A percentile compares a stretch with the other conserved stretches of the same genome.
These are phyloP conservation scores for Arabis hirsuta DNA, from an alignment of 345 rosid genomes.

Conservation along the genomic window DNA sequence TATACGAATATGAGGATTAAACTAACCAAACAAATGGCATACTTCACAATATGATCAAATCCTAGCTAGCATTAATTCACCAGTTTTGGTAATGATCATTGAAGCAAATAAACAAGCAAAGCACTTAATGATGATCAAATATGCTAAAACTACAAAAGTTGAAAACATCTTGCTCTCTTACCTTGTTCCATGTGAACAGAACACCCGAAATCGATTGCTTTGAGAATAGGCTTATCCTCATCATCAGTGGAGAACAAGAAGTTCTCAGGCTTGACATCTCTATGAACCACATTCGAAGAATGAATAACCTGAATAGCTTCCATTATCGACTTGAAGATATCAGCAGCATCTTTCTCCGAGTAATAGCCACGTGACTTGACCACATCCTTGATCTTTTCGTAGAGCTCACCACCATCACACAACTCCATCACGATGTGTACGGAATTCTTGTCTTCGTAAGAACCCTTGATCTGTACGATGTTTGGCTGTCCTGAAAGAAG, in stretches of 20 bases:
- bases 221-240: slow-evolving; percentile 54
- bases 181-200: slow-evolving; percentile 77
- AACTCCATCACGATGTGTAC: slow-evolving; percentile 82
- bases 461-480: slow-evolving; percentile 65
- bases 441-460: slow-evolving; percentile 60
- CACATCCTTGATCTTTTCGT: slow-evolving; percentile 52
- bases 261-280: slow-evolving; percentile 84
- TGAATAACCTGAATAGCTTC: slow-evolving; percentile 68
- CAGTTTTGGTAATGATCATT: background rate
- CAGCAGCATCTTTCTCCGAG: slow-evolving; percentile 70
- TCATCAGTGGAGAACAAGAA: slow-evolving; percentile 63
- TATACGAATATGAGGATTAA: background rate
- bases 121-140: background rate
- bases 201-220: slow-evolving; percentile 80
- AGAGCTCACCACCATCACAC: slow-evolving; percentile 79
- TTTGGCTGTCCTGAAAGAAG: slow-evolving; percentile 70
- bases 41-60: no score
- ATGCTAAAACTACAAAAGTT: no score
- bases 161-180: no score
- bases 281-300: slow-evolving; percentile 69
- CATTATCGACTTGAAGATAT: slow-evolving; percentile 52
- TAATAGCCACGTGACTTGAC: slow-evolving; percentile 51
- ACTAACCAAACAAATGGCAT: background rate
- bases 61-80: background rate
- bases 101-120: background rate